Conservation (phyloP, 164 flowering plant species). For the Santalum album region DNA sequence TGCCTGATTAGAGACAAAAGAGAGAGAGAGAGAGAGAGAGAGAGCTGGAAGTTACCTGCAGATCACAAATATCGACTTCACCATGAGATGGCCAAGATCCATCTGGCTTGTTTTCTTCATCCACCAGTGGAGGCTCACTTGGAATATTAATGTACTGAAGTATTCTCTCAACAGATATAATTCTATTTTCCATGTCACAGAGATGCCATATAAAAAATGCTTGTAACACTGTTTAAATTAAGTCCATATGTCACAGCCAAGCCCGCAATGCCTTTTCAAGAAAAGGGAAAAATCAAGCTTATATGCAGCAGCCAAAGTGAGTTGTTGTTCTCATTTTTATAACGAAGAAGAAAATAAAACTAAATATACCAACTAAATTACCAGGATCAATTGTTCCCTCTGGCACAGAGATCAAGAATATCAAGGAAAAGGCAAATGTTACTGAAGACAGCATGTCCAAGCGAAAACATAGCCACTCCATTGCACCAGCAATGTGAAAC, state of each 20-base stretch:
- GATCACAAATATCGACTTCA: conserved; percentile 38
- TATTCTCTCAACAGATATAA: conserved; percentile 74
- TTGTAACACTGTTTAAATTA: conserved; percentile 48
- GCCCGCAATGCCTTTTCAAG: conserved; percentile 35
- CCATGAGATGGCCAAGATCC: conserved; percentile 55
- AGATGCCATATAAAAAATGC: conserved; percentile 51
- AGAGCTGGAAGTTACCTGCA: conserved; percentile 37
- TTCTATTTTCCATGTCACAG: conserved; percentile 55
- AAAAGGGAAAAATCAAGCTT: neutral
- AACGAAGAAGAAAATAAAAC: neutral
- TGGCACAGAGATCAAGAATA: conserved; percentile 53
- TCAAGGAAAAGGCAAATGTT: conserved; percentile 46
- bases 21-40: neutral
- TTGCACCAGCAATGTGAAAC: conserved; percentile 52
- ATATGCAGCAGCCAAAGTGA: too few relatives aligned
- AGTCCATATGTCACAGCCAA: conserved; percentile 64
- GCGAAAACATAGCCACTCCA: conserved; percentile 78
- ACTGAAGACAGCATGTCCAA: conserved; percentile 50
- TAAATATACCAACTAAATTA: conserved; percentile 9
- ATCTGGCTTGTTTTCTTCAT: conserved; percentile 38
- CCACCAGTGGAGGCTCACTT: conserved; percentile 57
- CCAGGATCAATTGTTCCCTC: conserved; percentile 45
- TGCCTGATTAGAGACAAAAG: neutral
- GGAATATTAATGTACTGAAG: conserved; percentile 50
- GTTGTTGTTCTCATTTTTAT: neutral